Percentiles rank a stretch among this genome's conserved stretches.
These are phyloP conservation scores for Colletotrichum lentis DNA, from an alignment of 2,329 filamentous ascomycete genomes.

Conservation along the genomic window DNA sequence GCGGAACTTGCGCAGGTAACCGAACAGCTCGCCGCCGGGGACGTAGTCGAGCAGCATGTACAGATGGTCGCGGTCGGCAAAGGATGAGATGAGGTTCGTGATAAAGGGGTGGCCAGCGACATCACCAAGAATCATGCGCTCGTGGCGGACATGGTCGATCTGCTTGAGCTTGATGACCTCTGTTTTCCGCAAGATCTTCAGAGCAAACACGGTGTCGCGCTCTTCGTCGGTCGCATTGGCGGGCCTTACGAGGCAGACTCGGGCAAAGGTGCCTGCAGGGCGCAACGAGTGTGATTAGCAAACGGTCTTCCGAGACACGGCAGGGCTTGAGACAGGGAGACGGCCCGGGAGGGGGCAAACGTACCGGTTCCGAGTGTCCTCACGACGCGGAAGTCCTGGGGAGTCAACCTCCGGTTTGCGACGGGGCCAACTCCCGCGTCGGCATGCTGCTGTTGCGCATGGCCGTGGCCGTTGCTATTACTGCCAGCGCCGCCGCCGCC, in stretches of 20 bases:
- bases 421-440: slow-evolving; percentile 36
- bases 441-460: slow-evolving; percentile 29
- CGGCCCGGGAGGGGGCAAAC: slow-evolving; percentile 38
- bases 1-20: slow-evolving; percentile 78
- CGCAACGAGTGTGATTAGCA: slow-evolving; percentile 25
- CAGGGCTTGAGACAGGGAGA: slow-evolving; percentile 17
- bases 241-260: slow-evolving; percentile 80
- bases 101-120: slow-evolving; percentile 86
- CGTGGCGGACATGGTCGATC: slow-evolving; percentile 85
- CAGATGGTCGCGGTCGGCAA: slow-evolving; percentile 79
- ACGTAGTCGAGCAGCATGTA: slow-evolving; percentile 88
- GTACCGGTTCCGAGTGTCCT: slow-evolving; percentile 80
- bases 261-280: slow-evolving; percentile 75
- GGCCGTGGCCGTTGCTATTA: slow-evolving; percentile 17
- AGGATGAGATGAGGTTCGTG: slow-evolving; percentile 79
- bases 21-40: slow-evolving; percentile 85
- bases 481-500: slow-evolving; percentile 5
- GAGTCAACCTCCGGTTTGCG: slow-evolving; percentile 42
- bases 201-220: slow-evolving; percentile 74
- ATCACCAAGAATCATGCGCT: slow-evolving; percentile 78
- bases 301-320: slow-evolving; percentile 19
- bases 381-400: slow-evolving; percentile 74
- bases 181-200: slow-evolving; percentile 80
- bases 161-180: slow-evolving; percentile 84
- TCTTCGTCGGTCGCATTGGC: slow-evolving; percentile 62